phyloP scores from a whole-genome alignment of 176 grass and related monocot species.

The Triticum monococcum region DNA sequence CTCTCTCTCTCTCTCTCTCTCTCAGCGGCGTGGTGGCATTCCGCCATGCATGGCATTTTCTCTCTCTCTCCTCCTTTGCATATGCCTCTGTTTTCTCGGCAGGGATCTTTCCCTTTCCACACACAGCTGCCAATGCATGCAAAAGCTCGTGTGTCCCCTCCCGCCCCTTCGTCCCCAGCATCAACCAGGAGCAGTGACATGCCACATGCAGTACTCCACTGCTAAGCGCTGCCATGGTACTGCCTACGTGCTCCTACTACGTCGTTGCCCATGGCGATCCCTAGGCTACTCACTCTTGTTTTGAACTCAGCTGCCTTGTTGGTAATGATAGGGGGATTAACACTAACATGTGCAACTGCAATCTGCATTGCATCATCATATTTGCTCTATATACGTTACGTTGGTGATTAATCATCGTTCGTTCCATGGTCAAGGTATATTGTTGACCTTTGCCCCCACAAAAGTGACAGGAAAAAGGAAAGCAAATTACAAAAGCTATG shows the following conservation, averaged over 20 bases:
- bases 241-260: neutral
- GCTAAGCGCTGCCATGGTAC: neutral
- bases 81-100: constrained; percentile 30
- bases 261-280: neutral
- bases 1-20: neutral
- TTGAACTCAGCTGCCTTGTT: neutral
- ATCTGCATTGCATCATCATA: too few species aligned
- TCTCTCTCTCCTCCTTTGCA: neutral
- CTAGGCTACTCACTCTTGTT: neutral
- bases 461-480: neutral
- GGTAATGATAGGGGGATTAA: too few species aligned
- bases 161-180: neutral
- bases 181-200: neutral
- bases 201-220: neutral
- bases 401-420: neutral
- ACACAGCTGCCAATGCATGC: constrained; percentile 27
- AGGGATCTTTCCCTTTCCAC: constrained; percentile 29
- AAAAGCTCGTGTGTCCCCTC: constrained; percentile 15
- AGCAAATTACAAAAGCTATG: neutral
- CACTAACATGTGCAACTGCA: too few species aligned
- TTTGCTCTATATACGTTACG: too few species aligned
- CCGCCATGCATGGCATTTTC: neutral
- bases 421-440: constrained; percentile 12
- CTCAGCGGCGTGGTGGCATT: neutral
- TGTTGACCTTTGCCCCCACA: neutral